Evolutionary conservation across 495 filamentous ascomycete genomes (phyloP).

Genomic region (Hypoxylon cercidicola): DNA sequence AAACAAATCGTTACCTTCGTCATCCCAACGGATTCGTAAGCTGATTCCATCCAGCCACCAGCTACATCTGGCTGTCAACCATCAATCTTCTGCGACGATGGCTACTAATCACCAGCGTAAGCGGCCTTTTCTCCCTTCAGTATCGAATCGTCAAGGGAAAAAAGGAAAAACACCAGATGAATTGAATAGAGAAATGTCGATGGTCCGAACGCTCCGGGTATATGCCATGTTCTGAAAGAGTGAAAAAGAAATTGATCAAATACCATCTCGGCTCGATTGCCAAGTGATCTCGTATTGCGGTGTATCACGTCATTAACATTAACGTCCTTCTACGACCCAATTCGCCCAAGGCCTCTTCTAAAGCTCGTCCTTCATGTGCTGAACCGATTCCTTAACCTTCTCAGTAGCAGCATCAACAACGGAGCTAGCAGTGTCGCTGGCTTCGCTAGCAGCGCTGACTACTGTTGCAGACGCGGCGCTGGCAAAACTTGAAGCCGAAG

Average conservation of each 20-base stretch:
- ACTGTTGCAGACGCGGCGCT: slow-evolving; percentile 52
- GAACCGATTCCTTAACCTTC: slow-evolving; percentile 58
- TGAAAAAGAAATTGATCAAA: slow-evolving; percentile 22
- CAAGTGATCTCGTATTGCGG: slow-evolving; percentile 1
- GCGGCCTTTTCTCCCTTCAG: not conserved
- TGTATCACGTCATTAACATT: slow-evolving; percentile 22
- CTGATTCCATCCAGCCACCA: slow-evolving; percentile 4
- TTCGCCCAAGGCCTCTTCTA: not conserved
- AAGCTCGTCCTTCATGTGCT: slow-evolving; percentile 67
- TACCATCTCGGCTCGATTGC: slow-evolving; percentile 1
- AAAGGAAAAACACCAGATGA: slow-evolving; percentile 16
- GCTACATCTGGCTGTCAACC: slow-evolving; percentile 4
- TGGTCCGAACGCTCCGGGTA: slow-evolving; percentile 36
- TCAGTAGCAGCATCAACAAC: slow-evolving; percentile 53
- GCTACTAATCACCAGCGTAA: slow-evolving; percentile 2
- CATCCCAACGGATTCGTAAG: slow-evolving; percentile 14
- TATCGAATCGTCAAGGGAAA: not conserved
- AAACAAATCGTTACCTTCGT: slow-evolving; percentile 25
- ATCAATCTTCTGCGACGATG: slow-evolving; percentile 1
- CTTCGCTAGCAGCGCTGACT: slow-evolving; percentile 49
- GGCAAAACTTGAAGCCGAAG: slow-evolving; percentile 49
- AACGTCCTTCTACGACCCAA: not conserved
- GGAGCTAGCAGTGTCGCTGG: slow-evolving; percentile 45
- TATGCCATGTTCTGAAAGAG: slow-evolving; percentile 38
- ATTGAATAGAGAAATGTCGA: slow-evolving; percentile 23